Evolutionary conservation across 495 filamentous ascomycete species (phyloP).

Genomic region (Xylaria castorea): DNA sequence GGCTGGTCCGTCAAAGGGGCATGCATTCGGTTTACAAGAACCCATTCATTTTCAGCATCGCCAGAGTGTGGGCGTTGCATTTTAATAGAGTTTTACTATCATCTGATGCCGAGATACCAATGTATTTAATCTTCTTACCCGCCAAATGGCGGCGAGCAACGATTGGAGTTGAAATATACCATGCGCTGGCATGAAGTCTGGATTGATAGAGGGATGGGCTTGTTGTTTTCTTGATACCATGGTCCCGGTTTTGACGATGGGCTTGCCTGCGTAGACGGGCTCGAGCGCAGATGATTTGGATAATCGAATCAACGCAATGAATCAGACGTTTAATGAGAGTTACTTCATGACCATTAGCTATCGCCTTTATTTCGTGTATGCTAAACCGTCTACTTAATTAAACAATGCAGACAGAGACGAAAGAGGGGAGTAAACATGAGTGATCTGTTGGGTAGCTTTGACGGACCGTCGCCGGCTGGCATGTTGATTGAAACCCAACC

Average conservation of each 20-base stretch:
- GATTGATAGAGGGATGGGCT: slow-evolving; percentile 14
- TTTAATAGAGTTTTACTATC: slow-evolving; percentile 42
- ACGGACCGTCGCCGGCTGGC: slow-evolving; percentile 25
- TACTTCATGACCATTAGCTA: neutral
- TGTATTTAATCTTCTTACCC: slow-evolving; percentile 24
- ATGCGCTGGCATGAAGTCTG: slow-evolving; percentile 30
- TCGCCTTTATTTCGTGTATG: neutral
- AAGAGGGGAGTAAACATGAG: neutral
- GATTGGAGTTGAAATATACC: slow-evolving; percentile 28
- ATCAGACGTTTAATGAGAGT: slow-evolving; percentile 9
- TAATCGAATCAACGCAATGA: neutral
- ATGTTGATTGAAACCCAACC: neutral
- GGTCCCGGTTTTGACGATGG: slow-evolving; percentile 25
- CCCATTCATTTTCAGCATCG: slow-evolving; percentile 39
- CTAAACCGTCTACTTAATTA: neutral
- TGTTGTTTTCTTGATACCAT: slow-evolving; percentile 26
- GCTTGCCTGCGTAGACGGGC: slow-evolving; percentile 17
- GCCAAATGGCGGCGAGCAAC: slow-evolving; percentile 25
- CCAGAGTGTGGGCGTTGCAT: slow-evolving; percentile 54
- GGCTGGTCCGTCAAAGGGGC: slow-evolving; percentile 37
- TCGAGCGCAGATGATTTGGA: slow-evolving; percentile 2
- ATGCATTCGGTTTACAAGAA: slow-evolving; percentile 37
- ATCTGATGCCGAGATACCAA: slow-evolving; percentile 35
- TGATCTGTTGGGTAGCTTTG: neutral
- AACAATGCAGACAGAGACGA: neutral